phyloP scores from a whole-genome alignment of 306 rosid species.

The Neltuma alba region DNA sequence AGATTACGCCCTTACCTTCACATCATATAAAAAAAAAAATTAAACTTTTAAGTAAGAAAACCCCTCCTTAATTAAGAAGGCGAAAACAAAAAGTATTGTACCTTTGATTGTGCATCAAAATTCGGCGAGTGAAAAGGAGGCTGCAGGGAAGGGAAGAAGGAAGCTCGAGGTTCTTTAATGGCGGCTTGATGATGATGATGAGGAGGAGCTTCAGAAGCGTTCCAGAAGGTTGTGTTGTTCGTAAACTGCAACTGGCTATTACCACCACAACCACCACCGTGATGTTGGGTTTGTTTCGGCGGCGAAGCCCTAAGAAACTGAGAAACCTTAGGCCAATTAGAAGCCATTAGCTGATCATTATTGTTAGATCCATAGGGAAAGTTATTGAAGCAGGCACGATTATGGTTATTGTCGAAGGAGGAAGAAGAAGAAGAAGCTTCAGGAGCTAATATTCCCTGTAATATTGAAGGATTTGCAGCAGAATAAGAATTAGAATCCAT shows the following conservation, averaged over 20 bases:
- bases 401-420: constrained; percentile 20
- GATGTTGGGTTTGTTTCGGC: constrained; percentile 45
- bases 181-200: constrained; percentile 16
- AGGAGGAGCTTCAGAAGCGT: constrained; percentile 50
- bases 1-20: background rate
- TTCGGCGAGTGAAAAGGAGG: constrained; percentile 41
- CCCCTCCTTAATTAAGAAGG: background rate
- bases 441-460: constrained; percentile 57
- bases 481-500: constrained; percentile 48
- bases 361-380: constrained; percentile 35
- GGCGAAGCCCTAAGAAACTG: constrained; percentile 58
- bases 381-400: constrained; percentile 19
- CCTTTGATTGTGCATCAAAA: constrained; percentile 64
- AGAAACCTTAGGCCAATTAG: constrained; percentile 53
- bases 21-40: background rate
- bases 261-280: background rate
- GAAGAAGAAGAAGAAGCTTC: background rate
- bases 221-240: constrained; percentile 64
- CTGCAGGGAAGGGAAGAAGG: constrained; percentile 53
- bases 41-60: background rate
- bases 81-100: background rate
- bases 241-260: constrained; percentile 58
- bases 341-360: constrained; percentile 40
- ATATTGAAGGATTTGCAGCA: constrained; percentile 46
- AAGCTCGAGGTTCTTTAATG: constrained; percentile 54